Conservation (phyloP, 148 eudicot genomes). For the Persicaria tinctoria region DNA sequence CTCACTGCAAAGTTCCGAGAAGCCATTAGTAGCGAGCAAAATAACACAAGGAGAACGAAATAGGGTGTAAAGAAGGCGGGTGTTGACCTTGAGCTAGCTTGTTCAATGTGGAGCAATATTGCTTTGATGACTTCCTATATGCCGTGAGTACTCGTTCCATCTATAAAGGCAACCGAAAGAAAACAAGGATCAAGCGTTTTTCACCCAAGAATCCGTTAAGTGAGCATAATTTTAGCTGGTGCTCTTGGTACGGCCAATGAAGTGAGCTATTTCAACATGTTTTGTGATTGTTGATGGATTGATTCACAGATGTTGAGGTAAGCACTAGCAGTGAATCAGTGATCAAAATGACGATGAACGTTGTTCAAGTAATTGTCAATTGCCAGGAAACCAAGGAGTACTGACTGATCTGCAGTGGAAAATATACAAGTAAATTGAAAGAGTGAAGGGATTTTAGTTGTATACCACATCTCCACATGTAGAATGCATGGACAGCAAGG, state of each 20-base stretch:
- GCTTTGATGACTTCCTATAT: conserved; percentile 90
- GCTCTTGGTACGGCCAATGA: neutral
- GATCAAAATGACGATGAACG: neutral
- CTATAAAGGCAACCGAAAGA: conserved; percentile 23
- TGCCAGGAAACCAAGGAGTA: neutral
- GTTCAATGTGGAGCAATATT: conserved; percentile 87
- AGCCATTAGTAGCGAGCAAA: neutral
- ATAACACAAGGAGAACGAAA: neutral
- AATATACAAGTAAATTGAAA: no score
- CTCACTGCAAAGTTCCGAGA: conserved; percentile 37
- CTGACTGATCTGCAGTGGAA: neutral
- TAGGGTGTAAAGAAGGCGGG: neutral
- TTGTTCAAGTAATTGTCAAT: neutral
- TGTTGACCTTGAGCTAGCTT: conserved; percentile 86
- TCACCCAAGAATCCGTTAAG: neutral
- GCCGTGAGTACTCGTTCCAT: conserved; percentile 85
- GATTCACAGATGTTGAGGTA: neutral
- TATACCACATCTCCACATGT: conserved; percentile 96
- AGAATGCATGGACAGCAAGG: conserved; percentile 93
- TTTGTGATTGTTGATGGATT: neutral
- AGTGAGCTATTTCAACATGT: neutral
- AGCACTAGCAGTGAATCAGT: neutral
- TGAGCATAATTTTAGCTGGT: neutral
- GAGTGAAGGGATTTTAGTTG: neutral
- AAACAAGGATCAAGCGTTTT: neutral